phyloP scores from a whole-genome alignment of 2,329 filamentous ascomycete species.

The Helminthosporium solani region DNA sequence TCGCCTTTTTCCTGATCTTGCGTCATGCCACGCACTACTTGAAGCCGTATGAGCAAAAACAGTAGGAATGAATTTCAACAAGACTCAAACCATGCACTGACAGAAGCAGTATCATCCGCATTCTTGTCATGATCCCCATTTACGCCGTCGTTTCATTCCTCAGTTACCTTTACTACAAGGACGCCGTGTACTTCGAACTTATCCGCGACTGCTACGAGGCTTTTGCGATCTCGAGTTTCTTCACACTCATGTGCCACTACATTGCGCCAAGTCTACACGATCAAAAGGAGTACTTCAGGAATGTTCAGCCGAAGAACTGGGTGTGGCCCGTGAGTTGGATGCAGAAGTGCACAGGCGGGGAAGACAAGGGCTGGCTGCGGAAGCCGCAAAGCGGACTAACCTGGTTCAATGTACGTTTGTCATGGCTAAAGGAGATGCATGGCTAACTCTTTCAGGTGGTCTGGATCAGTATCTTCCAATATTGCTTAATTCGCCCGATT shows the following conservation, averaged over 20 bases:
- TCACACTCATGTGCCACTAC: slow-evolving; percentile 78
- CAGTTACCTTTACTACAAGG: slow-evolving; percentile 70
- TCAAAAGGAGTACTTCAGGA: slow-evolving; percentile 79
- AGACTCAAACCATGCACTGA: slow-evolving; percentile 13
- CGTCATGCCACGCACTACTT: slow-evolving; percentile 62
- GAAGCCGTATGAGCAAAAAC: slow-evolving; percentile 60
- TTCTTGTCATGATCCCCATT: slow-evolving; percentile 83
- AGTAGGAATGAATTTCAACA: slow-evolving; percentile 45
- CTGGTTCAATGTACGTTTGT: slow-evolving; percentile 73
- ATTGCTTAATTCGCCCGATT: slow-evolving; percentile 76
- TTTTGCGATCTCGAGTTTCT: slow-evolving; percentile 85
- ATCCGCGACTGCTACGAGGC: slow-evolving; percentile 85
- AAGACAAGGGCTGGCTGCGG: slow-evolving; percentile 65
- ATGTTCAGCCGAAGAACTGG: slow-evolving; percentile 69
- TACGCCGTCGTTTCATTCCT: slow-evolving; percentile 75
- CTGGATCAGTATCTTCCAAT: slow-evolving; percentile 82
- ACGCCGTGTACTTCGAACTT: slow-evolving; percentile 79
- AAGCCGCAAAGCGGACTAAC: slow-evolving; percentile 79
- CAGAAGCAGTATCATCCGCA: slow-evolving; percentile 70
- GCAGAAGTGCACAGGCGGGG: slow-evolving; percentile 67
- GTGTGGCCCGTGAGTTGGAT: slow-evolving; percentile 72
- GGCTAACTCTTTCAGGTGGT: slow-evolving; percentile 56
- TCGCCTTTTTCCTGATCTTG: slow-evolving; percentile 57
- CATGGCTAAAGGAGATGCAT: neutral
- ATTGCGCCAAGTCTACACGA: slow-evolving; percentile 73